Percentiles rank a stretch among this genome's conserved stretches.
Conservation (phyloP, 768 basidiomycete species). For the Tulasnella sp. region DNA sequence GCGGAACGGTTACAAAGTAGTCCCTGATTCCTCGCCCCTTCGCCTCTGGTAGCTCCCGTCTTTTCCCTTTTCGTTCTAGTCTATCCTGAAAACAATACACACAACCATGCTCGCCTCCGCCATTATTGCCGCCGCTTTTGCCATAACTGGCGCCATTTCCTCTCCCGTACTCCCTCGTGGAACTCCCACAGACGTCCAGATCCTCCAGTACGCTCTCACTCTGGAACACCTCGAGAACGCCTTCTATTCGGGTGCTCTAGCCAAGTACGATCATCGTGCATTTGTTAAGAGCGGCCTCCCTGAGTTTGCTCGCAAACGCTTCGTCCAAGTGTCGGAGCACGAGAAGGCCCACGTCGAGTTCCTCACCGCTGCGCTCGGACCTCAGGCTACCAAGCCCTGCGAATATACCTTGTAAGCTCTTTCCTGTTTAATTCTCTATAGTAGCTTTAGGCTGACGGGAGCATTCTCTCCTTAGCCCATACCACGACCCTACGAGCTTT, state of each 20-base stretch:
- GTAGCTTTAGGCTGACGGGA: not conserved
- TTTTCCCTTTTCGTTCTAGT: too few relatives aligned
- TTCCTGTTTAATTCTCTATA: not conserved
- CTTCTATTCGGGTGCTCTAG: slow-evolving; percentile 41
- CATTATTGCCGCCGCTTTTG: too few relatives aligned
- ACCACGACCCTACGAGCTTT: slow-evolving; percentile 43
- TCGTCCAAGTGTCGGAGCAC: slow-evolving; percentile 35
- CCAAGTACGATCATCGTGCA: slow-evolving; percentile 38
- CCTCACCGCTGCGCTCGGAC: slow-evolving; percentile 33
- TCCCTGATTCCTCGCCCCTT: too few relatives aligned
- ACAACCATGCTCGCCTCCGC: too few relatives aligned
- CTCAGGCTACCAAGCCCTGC: slow-evolving; percentile 35
- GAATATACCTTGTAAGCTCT: slow-evolving; percentile 36
- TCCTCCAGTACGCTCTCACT: slow-evolving; percentile 29
- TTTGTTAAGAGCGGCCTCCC: slow-evolving; percentile 36
- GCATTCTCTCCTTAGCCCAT: slow-evolving; percentile 31
- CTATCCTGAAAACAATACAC: too few relatives aligned
- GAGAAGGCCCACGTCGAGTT: slow-evolving; percentile 39
- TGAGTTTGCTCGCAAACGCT: slow-evolving; percentile 34
- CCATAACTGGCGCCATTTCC: too few relatives aligned
- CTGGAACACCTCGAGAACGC: slow-evolving; percentile 43
- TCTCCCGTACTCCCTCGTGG: too few relatives aligned
- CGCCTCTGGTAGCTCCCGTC: too few relatives aligned
- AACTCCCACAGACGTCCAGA: not conserved
- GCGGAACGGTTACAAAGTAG: too few relatives aligned